These are phyloP conservation scores for Teunomyces panamensis DNA, from an alignment of 805 yeast genomes.

Conservation along the genomic window DNA sequence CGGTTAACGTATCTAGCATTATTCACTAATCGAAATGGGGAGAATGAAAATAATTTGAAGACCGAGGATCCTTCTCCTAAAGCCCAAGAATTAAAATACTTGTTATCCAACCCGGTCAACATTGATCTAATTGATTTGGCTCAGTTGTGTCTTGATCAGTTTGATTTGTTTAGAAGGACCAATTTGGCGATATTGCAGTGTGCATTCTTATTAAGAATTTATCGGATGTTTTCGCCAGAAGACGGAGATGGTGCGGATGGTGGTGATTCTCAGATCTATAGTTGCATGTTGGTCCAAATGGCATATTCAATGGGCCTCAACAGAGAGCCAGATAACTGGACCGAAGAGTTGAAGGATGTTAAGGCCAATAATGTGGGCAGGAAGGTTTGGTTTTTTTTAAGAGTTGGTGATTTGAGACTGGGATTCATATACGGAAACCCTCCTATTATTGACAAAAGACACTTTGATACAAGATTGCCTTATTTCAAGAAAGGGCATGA, in stretches of 20 bases:
- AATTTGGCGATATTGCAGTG: slow-evolving; percentile 57
- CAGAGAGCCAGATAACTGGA: slow-evolving; percentile 46
- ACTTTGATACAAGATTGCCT: slow-evolving; percentile 30
- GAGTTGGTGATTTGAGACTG: slow-evolving; percentile 27
- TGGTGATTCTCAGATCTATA: slow-evolving; percentile 52
- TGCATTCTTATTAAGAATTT: slow-evolving; percentile 54
- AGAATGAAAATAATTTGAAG: slow-evolving; percentile 27
- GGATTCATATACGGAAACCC: slow-evolving; percentile 36
- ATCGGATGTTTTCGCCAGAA: slow-evolving; percentile 57
- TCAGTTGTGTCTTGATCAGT: slow-evolving; percentile 34
- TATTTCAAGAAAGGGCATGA: slow-evolving; percentile 32
- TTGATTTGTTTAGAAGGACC: slow-evolving; percentile 39
- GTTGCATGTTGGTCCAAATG: slow-evolving; percentile 34
- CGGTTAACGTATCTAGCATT: slow-evolving; percentile 35
- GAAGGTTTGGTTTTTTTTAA: slow-evolving; percentile 50
- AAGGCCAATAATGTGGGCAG: slow-evolving; percentile 43
- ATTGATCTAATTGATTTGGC: slow-evolving; percentile 23
- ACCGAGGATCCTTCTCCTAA: slow-evolving; percentile 22
- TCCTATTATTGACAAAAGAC: slow-evolving; percentile 23
- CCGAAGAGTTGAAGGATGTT: slow-evolving; percentile 26
- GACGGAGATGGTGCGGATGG: slow-evolving; percentile 60
- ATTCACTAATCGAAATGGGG: slow-evolving; percentile 31
- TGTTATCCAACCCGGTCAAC: slow-evolving; percentile 21
- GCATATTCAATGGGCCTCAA: slow-evolving; percentile 48
- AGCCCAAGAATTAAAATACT: slow-evolving; percentile 19